Percentiles rank a stretch among this genome's conserved stretches.
Conservation (phyloP, 2,329 filamentous ascomycete genomes). For the Apiospora hydei region DNA sequence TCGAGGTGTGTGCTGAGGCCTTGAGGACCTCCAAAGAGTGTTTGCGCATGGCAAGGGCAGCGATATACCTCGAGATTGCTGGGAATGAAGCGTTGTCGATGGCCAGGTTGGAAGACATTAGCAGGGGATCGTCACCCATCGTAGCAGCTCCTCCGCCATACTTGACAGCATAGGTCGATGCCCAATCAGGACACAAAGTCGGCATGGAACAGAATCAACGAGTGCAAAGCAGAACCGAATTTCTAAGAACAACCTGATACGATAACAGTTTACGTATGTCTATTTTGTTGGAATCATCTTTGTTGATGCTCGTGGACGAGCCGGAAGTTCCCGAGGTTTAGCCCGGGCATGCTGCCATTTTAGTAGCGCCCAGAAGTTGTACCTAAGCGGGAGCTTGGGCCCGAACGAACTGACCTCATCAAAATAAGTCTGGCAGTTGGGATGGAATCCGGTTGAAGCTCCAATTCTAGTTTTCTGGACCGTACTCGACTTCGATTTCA, state of each 20-base stretch:
- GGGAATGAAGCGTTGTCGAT: neutral
- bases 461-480: constrained; percentile 1
- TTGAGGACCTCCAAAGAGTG: neutral
- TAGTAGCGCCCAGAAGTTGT: neutral
- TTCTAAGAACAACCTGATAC: too few relatives aligned
- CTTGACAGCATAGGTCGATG: neutral
- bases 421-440: neutral
- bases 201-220: too few relatives aligned
- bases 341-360: neutral
- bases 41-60: constrained; percentile 10
- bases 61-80: neutral
- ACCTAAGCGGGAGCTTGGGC: constrained; percentile 11
- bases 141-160: constrained; percentile 12
- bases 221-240: too few relatives aligned
- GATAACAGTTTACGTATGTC: too few relatives aligned
- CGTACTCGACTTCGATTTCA: neutral
- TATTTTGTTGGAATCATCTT: too few relatives aligned
- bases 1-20: neutral
- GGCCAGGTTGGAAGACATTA: constrained; percentile 1
- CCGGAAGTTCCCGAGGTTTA: constrained; percentile 23
- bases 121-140: neutral
- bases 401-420: constrained; percentile 21
- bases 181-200: too few relatives aligned
- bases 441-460: neutral
- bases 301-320: neutral